Evolutionary conservation across 768 basidiomycete species (phyloP).

Genomic region (Suillus brevipes): DNA sequence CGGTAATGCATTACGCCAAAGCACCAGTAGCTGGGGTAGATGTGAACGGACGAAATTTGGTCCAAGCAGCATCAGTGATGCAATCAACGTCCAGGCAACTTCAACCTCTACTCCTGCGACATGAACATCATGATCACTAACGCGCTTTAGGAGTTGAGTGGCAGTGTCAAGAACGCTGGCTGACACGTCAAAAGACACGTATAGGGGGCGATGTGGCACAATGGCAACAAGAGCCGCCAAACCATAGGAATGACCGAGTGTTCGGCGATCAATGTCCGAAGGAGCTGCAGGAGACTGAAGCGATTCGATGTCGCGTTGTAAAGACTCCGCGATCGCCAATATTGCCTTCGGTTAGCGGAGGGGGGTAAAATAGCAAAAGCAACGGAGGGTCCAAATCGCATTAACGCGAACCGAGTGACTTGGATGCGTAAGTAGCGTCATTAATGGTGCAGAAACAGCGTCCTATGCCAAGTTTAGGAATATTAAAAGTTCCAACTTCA

Average conservation of each 20-base stretch:
- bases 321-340: conserved; percentile 71
- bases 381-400: conserved; percentile 83
- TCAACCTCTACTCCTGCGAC: conserved; percentile 85
- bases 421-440: conserved; percentile 84
- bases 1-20: conserved; percentile 96
- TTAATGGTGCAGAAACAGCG: conserved; percentile 79
- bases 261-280: conserved; percentile 66
- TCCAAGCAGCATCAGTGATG: conserved; percentile 88
- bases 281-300: conserved; percentile 72
- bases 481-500: background rate
- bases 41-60: conserved; percentile 93
- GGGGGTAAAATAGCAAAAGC: conserved; percentile 90
- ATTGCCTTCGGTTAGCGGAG: conserved; percentile 80
- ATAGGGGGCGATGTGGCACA: conserved; percentile 84
- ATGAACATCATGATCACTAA: conserved; percentile 87
- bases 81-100: conserved; percentile 91
- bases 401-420: conserved; percentile 84
- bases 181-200: conserved; percentile 91
- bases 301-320: conserved; percentile 79
- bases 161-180: conserved; percentile 93
- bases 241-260: conserved; percentile 88
- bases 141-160: conserved; percentile 84
- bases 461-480: conserved; percentile 48
- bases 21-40: conserved; percentile 87
- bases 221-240: conserved; percentile 85